Conservation (phyloP, 192 early-diverging fungal genomes). For the Dissophora globulifera region DNA sequence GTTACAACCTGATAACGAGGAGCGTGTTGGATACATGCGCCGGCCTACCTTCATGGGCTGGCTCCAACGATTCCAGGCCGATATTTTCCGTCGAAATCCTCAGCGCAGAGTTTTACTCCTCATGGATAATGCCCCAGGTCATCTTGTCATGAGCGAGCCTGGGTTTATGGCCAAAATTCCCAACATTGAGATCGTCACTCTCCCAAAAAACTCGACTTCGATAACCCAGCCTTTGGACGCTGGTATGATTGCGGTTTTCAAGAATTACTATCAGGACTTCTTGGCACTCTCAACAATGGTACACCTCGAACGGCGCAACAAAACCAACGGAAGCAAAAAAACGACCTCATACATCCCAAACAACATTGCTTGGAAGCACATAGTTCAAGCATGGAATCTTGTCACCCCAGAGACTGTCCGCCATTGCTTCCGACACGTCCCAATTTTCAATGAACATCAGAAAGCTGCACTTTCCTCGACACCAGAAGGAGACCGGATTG, state of each 20-base stretch:
- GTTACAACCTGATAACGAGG: too few relatives aligned
- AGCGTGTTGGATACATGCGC: not conserved
- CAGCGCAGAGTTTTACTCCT: not conserved
- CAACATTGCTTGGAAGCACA: conserved; percentile 4
- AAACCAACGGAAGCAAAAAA: not conserved
- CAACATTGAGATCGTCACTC: not conserved
- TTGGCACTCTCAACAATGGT: too few relatives aligned
- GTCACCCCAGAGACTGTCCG: not conserved
- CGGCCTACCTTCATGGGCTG: not conserved
- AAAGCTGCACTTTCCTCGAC: not conserved
- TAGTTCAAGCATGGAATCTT: not conserved
- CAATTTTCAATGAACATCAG: conserved; percentile 2
- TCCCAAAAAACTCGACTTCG: conserved; percentile 15
- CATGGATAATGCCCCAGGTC: not conserved
- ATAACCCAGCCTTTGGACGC: conserved; percentile 8
- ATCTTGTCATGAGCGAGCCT: not conserved
- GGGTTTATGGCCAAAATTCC: not conserved
- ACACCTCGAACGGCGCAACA: too few relatives aligned
- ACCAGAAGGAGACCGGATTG: too few relatives aligned
- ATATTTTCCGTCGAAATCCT: not conserved
- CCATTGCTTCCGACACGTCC: conserved; percentile 14
- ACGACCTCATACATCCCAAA: not conserved
- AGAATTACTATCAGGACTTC: not conserved
- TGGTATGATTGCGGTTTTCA: conserved; percentile 10
- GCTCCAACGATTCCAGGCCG: not conserved